Evolutionary conservation across 108 stramenopile genomes (phyloP).

Genomic region (Cyclotella atomus): DNA sequence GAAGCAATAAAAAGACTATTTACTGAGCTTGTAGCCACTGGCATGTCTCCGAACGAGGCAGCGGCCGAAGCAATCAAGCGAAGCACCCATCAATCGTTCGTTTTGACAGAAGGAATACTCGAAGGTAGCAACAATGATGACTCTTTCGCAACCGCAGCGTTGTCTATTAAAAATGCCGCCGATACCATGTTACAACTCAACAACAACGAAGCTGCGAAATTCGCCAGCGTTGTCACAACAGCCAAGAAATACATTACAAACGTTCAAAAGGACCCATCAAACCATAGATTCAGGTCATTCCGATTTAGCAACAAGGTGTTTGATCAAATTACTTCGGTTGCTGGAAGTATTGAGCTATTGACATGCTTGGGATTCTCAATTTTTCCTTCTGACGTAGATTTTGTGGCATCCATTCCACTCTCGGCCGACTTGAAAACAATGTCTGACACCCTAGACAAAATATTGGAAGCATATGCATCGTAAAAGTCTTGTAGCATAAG

Average conservation of each 20-base stretch:
- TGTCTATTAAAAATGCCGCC: constrained; percentile 24
- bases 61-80: constrained; percentile 58
- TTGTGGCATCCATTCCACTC: constrained; percentile 57
- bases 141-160: neutral
- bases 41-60: constrained; percentile 58
- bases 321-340: constrained; percentile 63
- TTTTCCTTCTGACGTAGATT: constrained; percentile 61
- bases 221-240: constrained; percentile 33
- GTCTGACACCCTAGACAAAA: constrained; percentile 24
- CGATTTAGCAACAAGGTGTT: constrained; percentile 76
- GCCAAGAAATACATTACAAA: constrained; percentile 74
- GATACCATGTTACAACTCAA: constrained; percentile 35
- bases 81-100: constrained; percentile 15
- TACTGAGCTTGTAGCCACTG: constrained; percentile 46
- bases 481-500: neutral
- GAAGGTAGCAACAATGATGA: constrained; percentile 15
- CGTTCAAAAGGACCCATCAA: constrained; percentile 58
- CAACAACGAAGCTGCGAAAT: constrained; percentile 13
- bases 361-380: constrained; percentile 62
- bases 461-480: neutral
- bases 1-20: constrained; percentile 57
- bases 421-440: constrained; percentile 18
- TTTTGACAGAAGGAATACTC: constrained; percentile 4
- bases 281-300: constrained; percentile 69
- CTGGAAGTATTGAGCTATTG: constrained; percentile 60